Percentiles rank a stretch among this genome's conserved stretches.
phyloP scores from a whole-genome alignment of 1,139 yeast genomes.

The Geotrichum histeridarum region DNA sequence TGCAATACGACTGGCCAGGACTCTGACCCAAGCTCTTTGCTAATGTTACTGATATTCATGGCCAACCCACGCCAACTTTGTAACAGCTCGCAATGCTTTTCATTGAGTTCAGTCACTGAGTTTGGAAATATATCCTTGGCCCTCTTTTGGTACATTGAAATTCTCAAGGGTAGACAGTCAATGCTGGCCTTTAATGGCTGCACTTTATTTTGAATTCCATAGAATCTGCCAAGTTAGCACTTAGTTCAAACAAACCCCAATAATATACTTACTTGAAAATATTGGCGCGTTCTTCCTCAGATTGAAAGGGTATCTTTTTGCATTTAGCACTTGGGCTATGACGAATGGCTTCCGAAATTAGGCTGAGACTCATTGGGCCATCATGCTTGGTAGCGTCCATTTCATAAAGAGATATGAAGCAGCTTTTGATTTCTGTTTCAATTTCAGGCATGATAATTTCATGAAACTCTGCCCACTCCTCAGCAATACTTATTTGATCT shows the following conservation, averaged over 20 bases:
- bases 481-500: conserved; percentile 48
- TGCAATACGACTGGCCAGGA: conserved; percentile 47
- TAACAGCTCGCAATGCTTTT: conserved; percentile 42
- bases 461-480: conserved; percentile 55
- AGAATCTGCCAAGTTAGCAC: not conserved
- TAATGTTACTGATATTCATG: conserved; percentile 41
- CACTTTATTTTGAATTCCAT: conserved; percentile 25
- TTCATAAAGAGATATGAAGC: conserved; percentile 38
- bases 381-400: conserved; percentile 27
- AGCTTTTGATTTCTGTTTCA: conserved; percentile 47
- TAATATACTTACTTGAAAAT: not conserved
- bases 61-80: conserved; percentile 43
- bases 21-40: conserved; percentile 46
- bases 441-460: conserved; percentile 50
- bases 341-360: not conserved
- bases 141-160: conserved; percentile 44
- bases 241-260: not conserved
- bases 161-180: conserved; percentile 52
- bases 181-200: conserved; percentile 56
- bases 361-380: not conserved
- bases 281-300: conserved; percentile 19
- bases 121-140: conserved; percentile 38
- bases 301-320: not conserved
- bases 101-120: conserved; percentile 38
- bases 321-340: not conserved